These are phyloP conservation scores for Calonectria fujianensis DNA, from an alignment of 2,329 filamentous ascomycete species.

Conservation along the genomic window DNA sequence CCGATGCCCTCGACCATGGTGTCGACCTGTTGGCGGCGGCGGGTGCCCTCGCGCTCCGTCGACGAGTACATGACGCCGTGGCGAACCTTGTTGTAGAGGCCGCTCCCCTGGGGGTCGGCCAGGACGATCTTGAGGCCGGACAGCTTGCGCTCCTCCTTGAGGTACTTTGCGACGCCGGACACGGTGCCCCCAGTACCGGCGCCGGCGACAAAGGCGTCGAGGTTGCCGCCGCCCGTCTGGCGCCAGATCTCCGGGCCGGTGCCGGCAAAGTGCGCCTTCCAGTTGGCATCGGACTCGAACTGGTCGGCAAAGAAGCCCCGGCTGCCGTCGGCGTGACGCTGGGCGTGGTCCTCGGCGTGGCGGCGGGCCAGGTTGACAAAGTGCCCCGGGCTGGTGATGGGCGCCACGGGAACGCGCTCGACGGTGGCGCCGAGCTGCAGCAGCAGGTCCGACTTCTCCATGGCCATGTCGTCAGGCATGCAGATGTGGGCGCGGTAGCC, in stretches of 20 bases:
- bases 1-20: constrained; percentile 97
- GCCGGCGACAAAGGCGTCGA: constrained; percentile 94
- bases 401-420: constrained; percentile 91
- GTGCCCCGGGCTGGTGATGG: constrained; percentile 94
- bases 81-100: constrained; percentile 92
- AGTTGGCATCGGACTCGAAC: constrained; percentile 95
- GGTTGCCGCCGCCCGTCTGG: constrained; percentile 79
- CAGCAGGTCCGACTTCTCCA: constrained; percentile 92
- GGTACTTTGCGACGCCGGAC: constrained; percentile 86
- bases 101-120: constrained; percentile 95
- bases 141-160: constrained; percentile 82
- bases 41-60: constrained; percentile 92
- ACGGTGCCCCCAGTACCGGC: constrained; percentile 97
- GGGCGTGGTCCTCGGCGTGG: constrained; percentile 84
- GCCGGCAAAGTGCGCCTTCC: constrained; percentile 84
- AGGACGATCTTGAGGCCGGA: constrained; percentile 82
- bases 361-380: constrained; percentile 94
- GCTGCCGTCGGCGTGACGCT: constrained; percentile 73
- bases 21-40: constrained; percentile 93
- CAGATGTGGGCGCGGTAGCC: constrained; percentile 97
- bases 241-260: constrained; percentile 93
- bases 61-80: constrained; percentile 96
- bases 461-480: constrained; percentile 94
- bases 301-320: constrained; percentile 96
- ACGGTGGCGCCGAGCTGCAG: constrained; percentile 94